Conservation (phyloP, 208 protist genomes). For the Trypanosoma congolense region DNA sequence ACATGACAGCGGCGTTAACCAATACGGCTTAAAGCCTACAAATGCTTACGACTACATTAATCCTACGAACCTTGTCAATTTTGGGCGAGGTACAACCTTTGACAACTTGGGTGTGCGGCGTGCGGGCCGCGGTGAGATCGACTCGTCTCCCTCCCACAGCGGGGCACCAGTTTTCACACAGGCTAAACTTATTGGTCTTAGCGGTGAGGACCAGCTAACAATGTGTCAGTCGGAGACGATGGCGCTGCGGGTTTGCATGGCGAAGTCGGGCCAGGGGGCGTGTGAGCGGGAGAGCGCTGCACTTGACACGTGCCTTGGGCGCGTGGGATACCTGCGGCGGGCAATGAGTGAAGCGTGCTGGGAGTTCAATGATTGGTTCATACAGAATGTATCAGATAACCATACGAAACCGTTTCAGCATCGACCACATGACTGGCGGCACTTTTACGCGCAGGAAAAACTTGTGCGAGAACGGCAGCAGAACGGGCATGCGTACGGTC, state of each 20-base stretch:
- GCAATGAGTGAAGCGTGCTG: conserved; percentile 56
- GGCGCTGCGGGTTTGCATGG: conserved; percentile 85
- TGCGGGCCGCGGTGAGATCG: conserved; percentile 69
- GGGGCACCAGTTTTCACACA: conserved; percentile 79
- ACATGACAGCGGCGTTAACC: conserved; percentile 78
- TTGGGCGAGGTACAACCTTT: conserved; percentile 78
- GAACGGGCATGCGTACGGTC: conserved; percentile 64
- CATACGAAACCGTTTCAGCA: conserved; percentile 89
- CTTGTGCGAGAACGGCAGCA: conserved; percentile 75
- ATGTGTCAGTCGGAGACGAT: conserved; percentile 85
- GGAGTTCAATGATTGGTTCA: conserved; percentile 90
- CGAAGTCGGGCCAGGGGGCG: conserved; percentile 50
- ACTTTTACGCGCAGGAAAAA: conserved; percentile 85
- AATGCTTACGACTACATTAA: conserved; percentile 84
- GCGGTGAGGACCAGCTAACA: conserved; percentile 70
- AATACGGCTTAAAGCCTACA: conserved; percentile 79
- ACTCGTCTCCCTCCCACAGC: conserved; percentile 70
- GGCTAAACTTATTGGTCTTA: conserved; percentile 72
- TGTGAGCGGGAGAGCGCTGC: conserved; percentile 75
- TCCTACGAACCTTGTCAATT: conserved; percentile 88
- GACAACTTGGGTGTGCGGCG: conserved; percentile 84
- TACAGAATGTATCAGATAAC: conserved; percentile 87
- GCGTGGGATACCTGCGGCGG: conserved; percentile 71
- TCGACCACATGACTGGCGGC: conserved; percentile 83
- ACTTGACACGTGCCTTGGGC: conserved; percentile 71